Conservation (phyloP, 495 filamentous ascomycete species). For the Penicillium longicatenatum region DNA sequence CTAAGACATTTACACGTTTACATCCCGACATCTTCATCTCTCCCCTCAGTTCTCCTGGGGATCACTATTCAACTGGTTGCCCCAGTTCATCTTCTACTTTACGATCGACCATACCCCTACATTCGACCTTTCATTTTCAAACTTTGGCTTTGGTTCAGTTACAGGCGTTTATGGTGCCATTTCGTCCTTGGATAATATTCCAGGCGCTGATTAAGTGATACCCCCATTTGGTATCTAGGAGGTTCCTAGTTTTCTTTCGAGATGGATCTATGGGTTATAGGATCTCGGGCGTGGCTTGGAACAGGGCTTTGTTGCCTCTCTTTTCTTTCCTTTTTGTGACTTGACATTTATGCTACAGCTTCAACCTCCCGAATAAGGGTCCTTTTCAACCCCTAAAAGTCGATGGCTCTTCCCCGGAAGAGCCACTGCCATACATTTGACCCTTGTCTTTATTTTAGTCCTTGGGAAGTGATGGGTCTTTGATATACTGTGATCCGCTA, state of each 20-base stretch:
- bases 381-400: constrained; percentile 12
- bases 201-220: constrained; percentile 37
- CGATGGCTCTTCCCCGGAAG: neutral
- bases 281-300: constrained; percentile 4
- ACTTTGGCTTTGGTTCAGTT: constrained; percentile 33
- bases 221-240: constrained; percentile 22
- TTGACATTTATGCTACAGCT: constrained; percentile 1
- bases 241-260: constrained; percentile 9
- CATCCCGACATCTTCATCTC: constrained; percentile 4
- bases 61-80: neutral
- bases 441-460: constrained; percentile 1
- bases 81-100: constrained; percentile 13
- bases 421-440: neutral
- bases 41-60: constrained; percentile 12
- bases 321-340: constrained; percentile 1
- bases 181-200: constrained; percentile 28
- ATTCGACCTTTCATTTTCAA: constrained; percentile 16
- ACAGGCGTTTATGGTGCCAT: constrained; percentile 39
- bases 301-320: neutral
- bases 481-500: constrained; percentile 13
- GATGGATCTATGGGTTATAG: constrained; percentile 4
- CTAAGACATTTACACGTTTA: neutral
- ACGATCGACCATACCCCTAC: constrained; percentile 21
- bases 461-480: neutral
- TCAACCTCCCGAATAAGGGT: constrained; percentile 13